Evolutionary conservation across 139 green algal genomes (phyloP), one percentile per base, ranked within the genome.

Genomic region (Coelastrella sp.): DNA sequence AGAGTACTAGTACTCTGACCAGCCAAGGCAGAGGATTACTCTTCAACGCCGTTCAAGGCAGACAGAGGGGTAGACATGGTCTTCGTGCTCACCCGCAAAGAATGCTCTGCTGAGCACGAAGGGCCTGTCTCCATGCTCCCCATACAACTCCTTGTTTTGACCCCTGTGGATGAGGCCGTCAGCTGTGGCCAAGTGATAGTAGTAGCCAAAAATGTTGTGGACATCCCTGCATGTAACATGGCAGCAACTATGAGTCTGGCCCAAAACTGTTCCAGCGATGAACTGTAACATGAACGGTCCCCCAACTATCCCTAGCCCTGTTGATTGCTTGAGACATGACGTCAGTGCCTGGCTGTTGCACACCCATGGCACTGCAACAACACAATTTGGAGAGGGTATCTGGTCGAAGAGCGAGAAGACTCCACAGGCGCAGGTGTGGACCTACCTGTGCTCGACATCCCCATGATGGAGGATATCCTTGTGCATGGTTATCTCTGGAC

Each of bases 91-190:
- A 88, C 83, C 83, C 7, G 98, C 92, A 91, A 98, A 99, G 94
- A 99, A 99, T 10, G 98, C 97, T 56, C 98, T 94, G 9, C 94
- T 98, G 27, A 99, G 96, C 84, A 99, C 98, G 92, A 99, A 99
- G 20, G 98, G 97, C 11, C 98, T 95, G 94, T 99, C 98, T 27
- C 97, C 97, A 74, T 97, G 91, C 10, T 91, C n/a, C 12, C 94
- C 95, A 81, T 94, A 87, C 58, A 93, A 80, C 78, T 91, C 65
- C 65, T 90, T 85, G 86, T 92, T 63, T 24, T 83, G 84, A 78
- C 90, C 93, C 35, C 91, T 89, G 78, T 81, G 70, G 7, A 65
- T 66, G 22, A 99, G 93, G 24, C 96, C 97, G 27, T 98, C 93
- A 0, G 93, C 92, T 10, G 97, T 98, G 25, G 95, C 98, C 91